Percentiles rank a stretch among this genome's conserved stretches.
phyloP scores from a whole-genome alignment of 495 filamentous ascomycete genomes.

The Cladorrhinum samala region DNA sequence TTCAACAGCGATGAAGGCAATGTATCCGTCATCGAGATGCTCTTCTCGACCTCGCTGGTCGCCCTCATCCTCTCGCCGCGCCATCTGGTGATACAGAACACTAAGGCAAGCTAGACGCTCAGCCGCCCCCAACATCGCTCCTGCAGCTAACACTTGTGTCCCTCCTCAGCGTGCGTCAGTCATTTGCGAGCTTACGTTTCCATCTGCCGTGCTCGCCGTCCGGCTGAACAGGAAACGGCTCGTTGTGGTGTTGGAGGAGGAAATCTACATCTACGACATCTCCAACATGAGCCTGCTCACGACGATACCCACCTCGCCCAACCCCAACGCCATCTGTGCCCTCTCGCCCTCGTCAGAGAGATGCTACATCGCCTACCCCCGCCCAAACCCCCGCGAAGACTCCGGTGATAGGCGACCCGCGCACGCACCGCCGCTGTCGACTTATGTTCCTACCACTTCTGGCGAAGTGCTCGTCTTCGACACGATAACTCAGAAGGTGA shows the following conservation, averaged over 20 bases:
- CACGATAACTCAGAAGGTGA: slow-evolving; percentile 73
- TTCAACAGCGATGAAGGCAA: slow-evolving; percentile 91
- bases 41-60: slow-evolving; percentile 97
- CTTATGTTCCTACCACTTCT: slow-evolving; percentile 72
- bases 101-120: slow-evolving; percentile 60
- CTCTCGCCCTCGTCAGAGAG: slow-evolving; percentile 91
- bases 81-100: slow-evolving; percentile 90
- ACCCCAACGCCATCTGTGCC: slow-evolving; percentile 83
- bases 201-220: slow-evolving; percentile 85
- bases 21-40: slow-evolving; percentile 93
- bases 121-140: not conserved
- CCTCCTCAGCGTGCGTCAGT: slow-evolving; percentile 70
- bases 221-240: slow-evolving; percentile 90
- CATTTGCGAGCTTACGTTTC: slow-evolving; percentile 98
- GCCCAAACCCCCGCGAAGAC: slow-evolving; percentile 68
- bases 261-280: slow-evolving; percentile 97
- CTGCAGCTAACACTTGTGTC: not conserved
- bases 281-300: slow-evolving; percentile 92
- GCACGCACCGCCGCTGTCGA: slow-evolving; percentile 73
- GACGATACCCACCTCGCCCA: slow-evolving; percentile 88
- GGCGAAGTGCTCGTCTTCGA: slow-evolving; percentile 93
- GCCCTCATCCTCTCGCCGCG: slow-evolving; percentile 85
- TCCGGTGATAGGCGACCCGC: slow-evolving; percentile 58
- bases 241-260: slow-evolving; percentile 85
- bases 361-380: slow-evolving; percentile 89